Evolutionary conservation across 768 basidiomycete genomes (phyloP).

Genomic region (Lentinula sp.): DNA sequence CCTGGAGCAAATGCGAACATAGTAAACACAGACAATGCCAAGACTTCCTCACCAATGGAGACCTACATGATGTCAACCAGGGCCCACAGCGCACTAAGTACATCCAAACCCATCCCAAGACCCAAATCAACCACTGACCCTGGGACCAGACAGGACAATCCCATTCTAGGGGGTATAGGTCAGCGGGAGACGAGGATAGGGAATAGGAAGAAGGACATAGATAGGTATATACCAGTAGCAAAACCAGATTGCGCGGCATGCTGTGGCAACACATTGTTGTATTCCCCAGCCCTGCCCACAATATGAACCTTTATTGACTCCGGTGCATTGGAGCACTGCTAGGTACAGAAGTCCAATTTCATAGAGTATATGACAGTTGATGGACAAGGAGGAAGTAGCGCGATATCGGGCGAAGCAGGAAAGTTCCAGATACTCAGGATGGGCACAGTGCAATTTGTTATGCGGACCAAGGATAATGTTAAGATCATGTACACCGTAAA

Average conservation of each 20-base stretch:
- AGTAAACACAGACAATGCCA: not conserved
- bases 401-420: not conserved
- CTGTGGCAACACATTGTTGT: too few relatives aligned
- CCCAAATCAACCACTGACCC: not conserved
- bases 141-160: not conserved
- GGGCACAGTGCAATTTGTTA: not conserved
- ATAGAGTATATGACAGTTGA: not conserved
- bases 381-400: not conserved
- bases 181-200: not conserved
- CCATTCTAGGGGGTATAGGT: not conserved
- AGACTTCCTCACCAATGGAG: not conserved
- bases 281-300: too few relatives aligned
- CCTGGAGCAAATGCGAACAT: too few relatives aligned
- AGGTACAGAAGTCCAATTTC: not conserved
- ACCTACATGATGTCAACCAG: not conserved
- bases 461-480: not conserved
- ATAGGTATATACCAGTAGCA: not conserved
- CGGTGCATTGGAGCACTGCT: not conserved
- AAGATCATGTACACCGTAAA: too few relatives aligned
- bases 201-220: not conserved
- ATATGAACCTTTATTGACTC: not conserved
- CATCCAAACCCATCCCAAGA: not conserved
- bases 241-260: not conserved
- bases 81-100: not conserved
- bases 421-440: not conserved